A percentile compares a stretch with the other conserved stretches of the same genome.
These are phyloP conservation scores for Gentiana dahurica DNA, from an alignment of 257 asterid species.

Conservation along the genomic window DNA sequence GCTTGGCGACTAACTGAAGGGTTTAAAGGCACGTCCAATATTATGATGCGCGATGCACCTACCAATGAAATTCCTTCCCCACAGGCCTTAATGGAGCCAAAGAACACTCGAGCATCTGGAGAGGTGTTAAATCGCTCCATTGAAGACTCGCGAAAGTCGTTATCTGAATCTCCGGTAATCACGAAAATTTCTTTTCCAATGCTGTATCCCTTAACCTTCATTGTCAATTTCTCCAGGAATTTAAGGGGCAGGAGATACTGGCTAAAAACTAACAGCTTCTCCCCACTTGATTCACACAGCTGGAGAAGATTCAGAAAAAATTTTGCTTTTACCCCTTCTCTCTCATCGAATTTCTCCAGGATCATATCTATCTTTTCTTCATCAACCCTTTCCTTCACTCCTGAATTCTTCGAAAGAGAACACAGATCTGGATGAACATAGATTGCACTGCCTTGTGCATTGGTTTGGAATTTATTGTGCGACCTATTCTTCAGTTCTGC, in stretches of 20 bases:
- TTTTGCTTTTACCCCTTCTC: conserved; percentile 76
- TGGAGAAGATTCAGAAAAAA: conserved; percentile 79
- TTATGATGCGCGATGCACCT: conserved; percentile 84
- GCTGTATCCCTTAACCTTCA: conserved; percentile 55
- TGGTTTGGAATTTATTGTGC: conserved; percentile 52
- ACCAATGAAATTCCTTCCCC: conserved; percentile 97
- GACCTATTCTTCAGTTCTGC: conserved; percentile 28
- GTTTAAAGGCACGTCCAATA: conserved; percentile 76
- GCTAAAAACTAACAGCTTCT: conserved; percentile 79
- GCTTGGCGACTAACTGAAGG: conserved; percentile 98
- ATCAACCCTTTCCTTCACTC: conserved; percentile 63
- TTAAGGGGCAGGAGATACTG: conserved; percentile 83
- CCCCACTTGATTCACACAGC: conserved; percentile 73
- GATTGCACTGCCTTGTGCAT: conserved; percentile 89
- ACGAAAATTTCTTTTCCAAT: conserved; percentile 74
- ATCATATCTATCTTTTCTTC: conserved; percentile 56
- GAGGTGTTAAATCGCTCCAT: conserved; percentile 72
- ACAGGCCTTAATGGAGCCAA: conserved; percentile 90
- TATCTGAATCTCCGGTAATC: conserved; percentile 89
- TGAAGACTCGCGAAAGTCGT: conserved; percentile 55
- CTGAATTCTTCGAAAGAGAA: conserved; percentile 48
- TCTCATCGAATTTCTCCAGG: conserved; percentile 45
- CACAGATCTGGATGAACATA: conserved; percentile 74
- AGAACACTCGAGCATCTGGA: conserved; percentile 79
- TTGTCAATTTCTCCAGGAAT: conserved; percentile 66